A percentile compares a stretch with the other conserved stretches of the same genome.
Evolutionary conservation across 208 protist genomes (phyloP).

Genomic region (Acanthamoeba lenticulata): DNA sequence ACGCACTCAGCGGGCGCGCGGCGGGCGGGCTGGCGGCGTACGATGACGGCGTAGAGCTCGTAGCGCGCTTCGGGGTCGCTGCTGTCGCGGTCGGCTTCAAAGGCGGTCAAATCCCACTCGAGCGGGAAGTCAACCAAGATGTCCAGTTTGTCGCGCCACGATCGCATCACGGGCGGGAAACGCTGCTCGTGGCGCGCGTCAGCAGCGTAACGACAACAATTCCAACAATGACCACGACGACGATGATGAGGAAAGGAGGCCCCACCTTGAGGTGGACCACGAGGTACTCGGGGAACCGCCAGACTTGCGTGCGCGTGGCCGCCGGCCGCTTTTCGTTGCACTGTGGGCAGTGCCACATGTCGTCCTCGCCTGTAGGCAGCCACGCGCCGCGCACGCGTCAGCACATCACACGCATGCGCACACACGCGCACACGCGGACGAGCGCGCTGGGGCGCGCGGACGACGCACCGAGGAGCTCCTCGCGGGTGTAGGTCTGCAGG

Average conservation of each 20-base stretch:
- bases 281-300: not conserved
- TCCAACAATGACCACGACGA: not conserved
- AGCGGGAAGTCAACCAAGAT: slow-evolving; percentile 41
- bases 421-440: not conserved
- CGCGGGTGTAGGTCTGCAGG: not conserved
- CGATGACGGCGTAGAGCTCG: slow-evolving; percentile 14
- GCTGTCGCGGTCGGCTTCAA: slow-evolving; percentile 68
- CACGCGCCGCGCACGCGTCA: not conserved
- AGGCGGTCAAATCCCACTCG: not conserved
- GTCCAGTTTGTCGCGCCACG: slow-evolving; percentile 32
- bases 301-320: not conserved
- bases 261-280: slow-evolving; percentile 24
- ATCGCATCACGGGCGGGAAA: slow-evolving; percentile 34
- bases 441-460: not conserved
- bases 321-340: not conserved
- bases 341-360: slow-evolving; percentile 32
- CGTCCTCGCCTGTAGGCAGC: not conserved
- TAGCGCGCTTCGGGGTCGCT: not conserved
- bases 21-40: not conserved
- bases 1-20: not conserved
- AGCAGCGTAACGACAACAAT: not conserved
- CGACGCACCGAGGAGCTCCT: not conserved
- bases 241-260: not conserved
- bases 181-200: not conserved
- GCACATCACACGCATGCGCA: not conserved